Evolutionary conservation across 345 rosid species (phyloP).

Genomic region (Brassica napus): DNA sequence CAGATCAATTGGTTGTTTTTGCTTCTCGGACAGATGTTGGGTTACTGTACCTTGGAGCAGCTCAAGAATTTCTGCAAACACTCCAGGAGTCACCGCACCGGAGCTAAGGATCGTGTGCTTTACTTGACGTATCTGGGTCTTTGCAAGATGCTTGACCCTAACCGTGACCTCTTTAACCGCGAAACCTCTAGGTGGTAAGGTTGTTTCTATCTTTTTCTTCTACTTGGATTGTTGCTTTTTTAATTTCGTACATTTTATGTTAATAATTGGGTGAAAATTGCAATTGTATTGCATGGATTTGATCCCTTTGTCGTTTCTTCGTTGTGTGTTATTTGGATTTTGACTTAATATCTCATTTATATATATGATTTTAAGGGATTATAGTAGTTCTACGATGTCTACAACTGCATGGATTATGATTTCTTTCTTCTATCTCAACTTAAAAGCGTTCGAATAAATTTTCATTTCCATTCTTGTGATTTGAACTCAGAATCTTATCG

Average conservation of each 20-base stretch:
- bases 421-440: not conserved
- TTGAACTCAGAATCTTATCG: too few relatives aligned
- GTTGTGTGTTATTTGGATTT: not conserved
- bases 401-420: not conserved
- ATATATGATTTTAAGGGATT: not conserved
- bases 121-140: slow-evolving; percentile 62
- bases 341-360: slow-evolving; percentile 23
- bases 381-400: not conserved
- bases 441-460: too few relatives aligned
- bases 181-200: not conserved
- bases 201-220: not conserved
- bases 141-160: slow-evolving; percentile 72
- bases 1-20: slow-evolving; percentile 83
- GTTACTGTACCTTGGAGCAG: slow-evolving; percentile 68
- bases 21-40: slow-evolving; percentile 70
- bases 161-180: slow-evolving; percentile 42
- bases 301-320: not conserved
- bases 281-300: too few relatives aligned
- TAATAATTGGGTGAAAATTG: not conserved
- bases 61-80: slow-evolving; percentile 91
- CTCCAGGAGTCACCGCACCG: slow-evolving; percentile 67
- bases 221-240: slow-evolving; percentile 11
- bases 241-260: not conserved
- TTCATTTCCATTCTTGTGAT: too few relatives aligned
- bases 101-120: slow-evolving; percentile 81